Percentiles rank a stretch among this genome's conserved stretches.
These are phyloP conservation scores for Thelephora terrestris DNA, from an alignment of 1,284 basidiomycete species.

Conservation along the genomic window DNA sequence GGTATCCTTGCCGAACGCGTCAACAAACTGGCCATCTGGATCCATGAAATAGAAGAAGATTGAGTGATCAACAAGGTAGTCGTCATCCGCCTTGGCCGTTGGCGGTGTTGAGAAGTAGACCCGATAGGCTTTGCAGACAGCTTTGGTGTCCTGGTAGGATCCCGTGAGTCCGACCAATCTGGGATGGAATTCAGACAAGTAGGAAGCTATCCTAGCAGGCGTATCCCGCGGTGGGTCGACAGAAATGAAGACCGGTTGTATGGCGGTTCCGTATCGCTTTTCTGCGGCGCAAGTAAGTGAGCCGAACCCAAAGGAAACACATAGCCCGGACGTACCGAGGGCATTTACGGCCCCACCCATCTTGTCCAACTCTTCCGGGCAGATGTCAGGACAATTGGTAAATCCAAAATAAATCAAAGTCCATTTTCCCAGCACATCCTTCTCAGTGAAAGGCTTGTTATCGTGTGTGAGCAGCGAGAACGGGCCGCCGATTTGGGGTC, in stretches of 20 bases:
- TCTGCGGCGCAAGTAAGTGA: slow-evolving; percentile 33
- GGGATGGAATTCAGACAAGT: slow-evolving; percentile 83
- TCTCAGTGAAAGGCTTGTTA: slow-evolving; percentile 68
- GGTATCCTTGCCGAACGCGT: slow-evolving; percentile 89
- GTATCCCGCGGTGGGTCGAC: slow-evolving; percentile 94
- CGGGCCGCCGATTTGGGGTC: slow-evolving; percentile 83
- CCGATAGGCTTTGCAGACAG: slow-evolving; percentile 88
- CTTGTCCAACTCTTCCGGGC: slow-evolving; percentile 97
- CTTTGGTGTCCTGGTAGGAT: slow-evolving; percentile 77
- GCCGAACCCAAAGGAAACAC: slow-evolving; percentile 1
- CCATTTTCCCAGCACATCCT: slow-evolving; percentile 81
- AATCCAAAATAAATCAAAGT: slow-evolving; percentile 95
- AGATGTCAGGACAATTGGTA: slow-evolving; percentile 97
- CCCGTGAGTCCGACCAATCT: slow-evolving; percentile 85
- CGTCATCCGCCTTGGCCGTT: slow-evolving; percentile 73
- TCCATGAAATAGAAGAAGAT: slow-evolving; percentile 99
- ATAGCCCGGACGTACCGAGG: slow-evolving; percentile 45
- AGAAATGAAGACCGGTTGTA: slow-evolving; percentile 87
- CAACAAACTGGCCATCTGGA: slow-evolving; percentile 88
- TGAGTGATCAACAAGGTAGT: slow-evolving; percentile 95
- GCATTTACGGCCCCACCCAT: slow-evolving; percentile 75
- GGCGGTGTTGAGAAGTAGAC: slow-evolving; percentile 99
- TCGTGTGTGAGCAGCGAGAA: slow-evolving; percentile 70
- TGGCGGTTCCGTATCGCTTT: slow-evolving; percentile 50
- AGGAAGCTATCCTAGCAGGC: slow-evolving; percentile 46